phyloP scores from a whole-genome alignment of 148 eudicot species.

The Camellia granthamiana region DNA sequence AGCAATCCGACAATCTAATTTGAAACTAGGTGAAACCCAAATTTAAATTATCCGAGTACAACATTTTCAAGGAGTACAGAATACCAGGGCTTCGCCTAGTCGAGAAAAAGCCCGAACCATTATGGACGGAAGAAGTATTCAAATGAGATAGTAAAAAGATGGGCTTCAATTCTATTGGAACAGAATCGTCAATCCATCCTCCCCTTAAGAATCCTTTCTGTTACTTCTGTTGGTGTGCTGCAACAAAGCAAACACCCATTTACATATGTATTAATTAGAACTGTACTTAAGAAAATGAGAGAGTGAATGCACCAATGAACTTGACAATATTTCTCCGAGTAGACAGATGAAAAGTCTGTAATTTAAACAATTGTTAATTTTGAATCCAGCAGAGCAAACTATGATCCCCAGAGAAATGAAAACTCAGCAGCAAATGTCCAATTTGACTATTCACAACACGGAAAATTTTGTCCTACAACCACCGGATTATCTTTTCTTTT shows the following conservation, averaged over 20 bases:
- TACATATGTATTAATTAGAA: neutral
- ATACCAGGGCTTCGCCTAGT: neutral
- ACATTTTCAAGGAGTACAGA: neutral
- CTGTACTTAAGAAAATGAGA: neutral
- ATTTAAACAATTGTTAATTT: neutral
- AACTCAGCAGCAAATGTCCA: neutral
- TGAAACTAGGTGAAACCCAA: neutral
- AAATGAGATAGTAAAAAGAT: neutral
- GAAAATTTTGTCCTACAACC: neutral
- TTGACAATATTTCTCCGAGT: neutral
- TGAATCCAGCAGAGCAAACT: neutral
- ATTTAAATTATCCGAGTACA: constrained; percentile 5
- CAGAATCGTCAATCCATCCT: constrained; percentile 63
- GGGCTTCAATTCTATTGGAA: constrained; percentile 16
- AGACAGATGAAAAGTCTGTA: neutral
- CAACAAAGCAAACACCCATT: constrained; percentile 20
- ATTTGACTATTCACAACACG: neutral
- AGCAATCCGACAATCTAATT: neutral
- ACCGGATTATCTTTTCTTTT: too few relatives aligned
- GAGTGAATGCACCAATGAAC: neutral
- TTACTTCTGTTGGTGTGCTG: constrained; percentile 93
- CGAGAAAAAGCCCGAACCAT: neutral
- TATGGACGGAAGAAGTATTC: neutral
- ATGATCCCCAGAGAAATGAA: neutral
- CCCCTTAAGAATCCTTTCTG: constrained; percentile 86